Base-by-base conservation (phyloP, 352 stramenopile genomes). In the Globisporangium irregulare region DNA sequence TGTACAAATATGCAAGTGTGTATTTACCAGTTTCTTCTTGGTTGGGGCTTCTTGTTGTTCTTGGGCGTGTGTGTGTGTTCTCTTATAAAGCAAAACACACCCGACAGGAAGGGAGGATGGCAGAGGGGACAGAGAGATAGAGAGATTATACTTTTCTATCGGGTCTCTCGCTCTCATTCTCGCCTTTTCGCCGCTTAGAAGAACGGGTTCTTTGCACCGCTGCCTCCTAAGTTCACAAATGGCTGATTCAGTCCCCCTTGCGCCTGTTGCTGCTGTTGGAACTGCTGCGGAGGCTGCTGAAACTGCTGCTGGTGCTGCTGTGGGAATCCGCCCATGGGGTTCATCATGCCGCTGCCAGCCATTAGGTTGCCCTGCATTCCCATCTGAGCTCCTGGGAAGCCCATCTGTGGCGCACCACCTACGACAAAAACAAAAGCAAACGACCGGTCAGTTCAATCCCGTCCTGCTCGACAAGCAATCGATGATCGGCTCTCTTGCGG, bases 181-280 rank as follows among this genome's bases (percentile, higher is more conserved):
- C 27, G 9, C 9, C 34, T 38, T 15, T 3, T 54, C n/a, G 2
- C 12, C n/a, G 43, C 55, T 73, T 74, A 82, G 66, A 85, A 85
- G 68, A 82, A 85, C 22, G 78, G 75, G 68, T 82, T 85, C 53
- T 80, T 77, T 53, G 64, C 68, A 27, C 71, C 55, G 51, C 61
- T 69, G 63, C 73, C 78, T 41, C 78, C 79, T 46, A 94, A 81
- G 75, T 91, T 92, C 53, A 91, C 78, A 61, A 94, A 94, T n/a
- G 86, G 73, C 70, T 94, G 82, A 75, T 81, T 90, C 58, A 92
- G 69, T 50, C 86, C 81, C 5, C 76, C 74, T 54, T 66, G 58
- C 20, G 77, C 58, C 69, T 82, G 74, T 53, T 69, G 71, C 32
- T 84, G 82, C 27, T 75, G 80, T 3, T 73, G 71, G 7, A 69